These are phyloP conservation scores for Trichoderma parareesei DNA, from an alignment of 495 filamentous ascomycete genomes.

Conservation along the genomic window DNA sequence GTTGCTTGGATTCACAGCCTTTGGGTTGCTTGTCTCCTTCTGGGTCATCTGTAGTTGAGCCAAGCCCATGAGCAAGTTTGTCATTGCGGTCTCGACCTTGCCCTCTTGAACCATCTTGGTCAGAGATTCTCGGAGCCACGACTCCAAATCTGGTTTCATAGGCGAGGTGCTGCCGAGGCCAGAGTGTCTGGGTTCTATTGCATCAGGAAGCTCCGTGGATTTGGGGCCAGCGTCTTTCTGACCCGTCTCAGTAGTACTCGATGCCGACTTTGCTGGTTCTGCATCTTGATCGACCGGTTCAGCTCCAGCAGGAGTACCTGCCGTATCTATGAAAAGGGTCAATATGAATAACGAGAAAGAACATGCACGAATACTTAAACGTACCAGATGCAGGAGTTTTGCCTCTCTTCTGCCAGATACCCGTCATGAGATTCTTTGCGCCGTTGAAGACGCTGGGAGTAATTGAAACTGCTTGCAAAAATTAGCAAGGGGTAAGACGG, in stretches of 20 bases:
- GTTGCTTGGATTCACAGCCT: too few relatives aligned
- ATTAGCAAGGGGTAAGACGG: not conserved
- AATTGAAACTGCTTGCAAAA: not conserved
- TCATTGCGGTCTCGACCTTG: not conserved
- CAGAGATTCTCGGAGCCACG: not conserved
- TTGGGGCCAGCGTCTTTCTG: too few relatives aligned
- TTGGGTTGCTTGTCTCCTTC: not conserved
- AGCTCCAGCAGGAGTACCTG: too few relatives aligned
- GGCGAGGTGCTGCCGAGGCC: not conserved
- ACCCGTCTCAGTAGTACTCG: too few relatives aligned
- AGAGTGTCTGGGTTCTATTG: too few relatives aligned
- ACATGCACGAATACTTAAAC: not conserved
- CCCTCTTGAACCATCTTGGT: not conserved
- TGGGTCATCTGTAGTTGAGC: not conserved
- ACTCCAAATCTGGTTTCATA: not conserved
- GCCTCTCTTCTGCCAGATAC: not conserved
- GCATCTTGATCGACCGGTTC: too few relatives aligned
- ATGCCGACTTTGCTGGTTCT: too few relatives aligned
- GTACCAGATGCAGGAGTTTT: not conserved
- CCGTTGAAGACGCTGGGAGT: not conserved
- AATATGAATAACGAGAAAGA: not conserved
- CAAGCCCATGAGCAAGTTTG: not conserved
- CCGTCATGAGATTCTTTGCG: not conserved
- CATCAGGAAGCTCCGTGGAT: too few relatives aligned
- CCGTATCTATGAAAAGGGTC: not conserved